Conservation (phyloP, 495 filamentous ascomycete genomes). For the Saxophila tyrrhenica region DNA sequence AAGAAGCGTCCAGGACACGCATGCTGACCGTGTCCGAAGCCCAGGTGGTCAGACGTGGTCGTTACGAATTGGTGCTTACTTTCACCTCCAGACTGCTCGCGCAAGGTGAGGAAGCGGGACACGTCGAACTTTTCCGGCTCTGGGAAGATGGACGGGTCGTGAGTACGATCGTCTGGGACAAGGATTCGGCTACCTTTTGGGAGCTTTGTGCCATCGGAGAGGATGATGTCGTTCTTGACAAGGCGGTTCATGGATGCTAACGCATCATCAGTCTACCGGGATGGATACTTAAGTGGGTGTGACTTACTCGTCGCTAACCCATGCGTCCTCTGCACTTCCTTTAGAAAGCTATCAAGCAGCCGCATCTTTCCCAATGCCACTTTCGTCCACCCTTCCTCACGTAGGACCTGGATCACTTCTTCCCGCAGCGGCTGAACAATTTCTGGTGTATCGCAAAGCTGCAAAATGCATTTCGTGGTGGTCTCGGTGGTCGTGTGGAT, state of each 20-base stretch:
- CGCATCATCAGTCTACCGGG: neutral
- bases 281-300: neutral
- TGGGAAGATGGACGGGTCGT: constrained; percentile 12
- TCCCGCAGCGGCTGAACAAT: constrained; percentile 38
- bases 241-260: constrained; percentile 19
- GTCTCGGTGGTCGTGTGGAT: constrained; percentile 10
- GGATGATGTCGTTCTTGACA: constrained; percentile 13
- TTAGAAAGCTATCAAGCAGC: constrained; percentile 46
- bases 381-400: constrained; percentile 32
- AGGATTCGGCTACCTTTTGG: constrained; percentile 18
- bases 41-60: constrained; percentile 33
- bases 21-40: constrained; percentile 41
- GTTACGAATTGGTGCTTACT: constrained; percentile 35
- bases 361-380: constrained; percentile 33
- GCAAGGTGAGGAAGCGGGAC: constrained; percentile 39
- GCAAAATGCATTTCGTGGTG: constrained; percentile 22
- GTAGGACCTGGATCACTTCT: constrained; percentile 37
- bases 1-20: constrained; percentile 48
- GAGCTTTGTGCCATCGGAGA: constrained; percentile 22
- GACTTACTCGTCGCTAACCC: constrained; percentile 34
- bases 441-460: constrained; percentile 39
- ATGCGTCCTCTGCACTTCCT: constrained; percentile 38
- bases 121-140: constrained; percentile 41
- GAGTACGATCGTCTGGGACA: neutral
- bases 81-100: constrained; percentile 26